Conservation (phyloP, 2,329 filamentous ascomycete genomes). For the Fusarium piperis region DNA sequence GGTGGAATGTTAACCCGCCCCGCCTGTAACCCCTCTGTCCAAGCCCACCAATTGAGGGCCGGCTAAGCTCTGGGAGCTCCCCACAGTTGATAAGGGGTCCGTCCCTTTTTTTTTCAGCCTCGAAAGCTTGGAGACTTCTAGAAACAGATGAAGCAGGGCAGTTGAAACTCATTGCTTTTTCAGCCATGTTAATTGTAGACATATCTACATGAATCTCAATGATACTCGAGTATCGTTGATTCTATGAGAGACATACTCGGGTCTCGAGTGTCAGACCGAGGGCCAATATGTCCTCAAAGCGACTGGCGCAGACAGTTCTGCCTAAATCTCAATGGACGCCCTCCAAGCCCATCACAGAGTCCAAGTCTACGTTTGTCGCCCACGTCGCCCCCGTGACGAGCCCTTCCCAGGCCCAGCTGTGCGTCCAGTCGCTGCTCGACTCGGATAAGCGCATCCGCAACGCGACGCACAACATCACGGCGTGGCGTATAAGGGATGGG, state of each 20-base stretch:
- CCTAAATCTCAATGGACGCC: constrained; percentile 69
- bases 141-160: background rate
- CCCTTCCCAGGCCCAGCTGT: constrained; percentile 74
- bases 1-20: constrained; percentile 44
- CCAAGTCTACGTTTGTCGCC: constrained; percentile 88
- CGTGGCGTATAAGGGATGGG: constrained; percentile 68
- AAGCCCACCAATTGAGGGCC: background rate
- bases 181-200: background rate
- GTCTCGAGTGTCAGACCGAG: background rate
- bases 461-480: constrained; percentile 33
- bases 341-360: constrained; percentile 78
- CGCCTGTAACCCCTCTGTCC: constrained; percentile 7
- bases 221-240: background rate
- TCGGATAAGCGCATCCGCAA: constrained; percentile 74
- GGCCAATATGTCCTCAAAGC: constrained; percentile 17
- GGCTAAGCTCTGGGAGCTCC: background rate
- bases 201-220: background rate
- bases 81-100: background rate
- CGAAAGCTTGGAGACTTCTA: constrained; percentile 2
- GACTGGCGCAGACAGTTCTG: constrained; percentile 22
- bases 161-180: background rate
- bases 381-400: constrained; percentile 76
- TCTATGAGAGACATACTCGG: background rate
- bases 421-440: constrained; percentile 78
- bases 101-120: background rate